Evolutionary conservation across 2,329 filamentous ascomycete species (phyloP).

Genomic region (Cladophialophora carrionii): DNA sequence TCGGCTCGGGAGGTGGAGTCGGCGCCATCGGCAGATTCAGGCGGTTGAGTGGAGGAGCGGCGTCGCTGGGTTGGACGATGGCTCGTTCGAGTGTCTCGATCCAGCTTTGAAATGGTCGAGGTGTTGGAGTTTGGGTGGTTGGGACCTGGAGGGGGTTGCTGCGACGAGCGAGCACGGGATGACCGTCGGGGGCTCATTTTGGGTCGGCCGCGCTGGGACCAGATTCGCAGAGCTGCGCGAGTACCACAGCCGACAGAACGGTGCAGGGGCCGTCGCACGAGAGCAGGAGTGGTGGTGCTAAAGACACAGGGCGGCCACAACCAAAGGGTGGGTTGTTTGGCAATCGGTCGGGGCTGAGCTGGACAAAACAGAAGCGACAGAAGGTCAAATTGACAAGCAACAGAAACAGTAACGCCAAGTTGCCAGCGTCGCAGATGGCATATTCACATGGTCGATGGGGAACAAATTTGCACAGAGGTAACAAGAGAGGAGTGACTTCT

Average conservation of each 20-base stretch:
- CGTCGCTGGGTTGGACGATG: constrained; percentile 71
- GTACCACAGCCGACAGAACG: background rate
- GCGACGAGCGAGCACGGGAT: constrained; percentile 81
- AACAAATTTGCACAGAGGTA: background rate
- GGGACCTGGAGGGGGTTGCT: constrained; percentile 71
- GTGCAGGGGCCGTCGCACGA: constrained; percentile 9
- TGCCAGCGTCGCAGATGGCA: constrained; percentile 24
- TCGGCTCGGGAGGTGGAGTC: constrained; percentile 52
- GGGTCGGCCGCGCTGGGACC: background rate
- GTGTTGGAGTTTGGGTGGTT: constrained; percentile 71
- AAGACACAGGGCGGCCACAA: constrained; percentile 18
- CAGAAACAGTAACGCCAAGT: constrained; percentile 4
- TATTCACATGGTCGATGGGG: constrained; percentile 23
- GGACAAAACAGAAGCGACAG: constrained; percentile 12
- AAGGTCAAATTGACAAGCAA: background rate
- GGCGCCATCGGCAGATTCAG: constrained; percentile 59
- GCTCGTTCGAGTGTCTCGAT: constrained; percentile 74
- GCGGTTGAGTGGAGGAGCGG: constrained; percentile 68
- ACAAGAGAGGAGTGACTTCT: background rate
- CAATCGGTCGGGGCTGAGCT: constrained; percentile 21
- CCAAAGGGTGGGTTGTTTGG: constrained; percentile 16
- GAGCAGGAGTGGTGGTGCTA: constrained; percentile 5
- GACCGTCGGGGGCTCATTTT: constrained; percentile 79
- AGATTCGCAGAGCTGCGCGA: constrained; percentile 1
- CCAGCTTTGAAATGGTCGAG: constrained; percentile 65